phyloP scores from a whole-genome alignment of 495 filamentous ascomycete genomes.

The Chaetomium fimeti region DNA sequence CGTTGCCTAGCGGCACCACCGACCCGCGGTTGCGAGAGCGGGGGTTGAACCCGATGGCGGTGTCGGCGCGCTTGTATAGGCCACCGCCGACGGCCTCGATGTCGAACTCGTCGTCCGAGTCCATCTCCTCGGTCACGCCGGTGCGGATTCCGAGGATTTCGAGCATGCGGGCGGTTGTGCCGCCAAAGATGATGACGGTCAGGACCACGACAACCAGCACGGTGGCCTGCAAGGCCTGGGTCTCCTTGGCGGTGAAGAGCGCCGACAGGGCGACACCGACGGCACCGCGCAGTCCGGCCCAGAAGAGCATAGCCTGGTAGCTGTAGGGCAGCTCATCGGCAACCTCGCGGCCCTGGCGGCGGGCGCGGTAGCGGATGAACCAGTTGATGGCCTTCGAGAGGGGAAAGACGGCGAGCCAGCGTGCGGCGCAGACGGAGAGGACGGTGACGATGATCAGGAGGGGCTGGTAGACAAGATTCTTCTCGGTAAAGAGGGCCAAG shows the following conservation, averaged over 20 bases:
- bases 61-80: constrained; percentile 72
- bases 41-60: constrained; percentile 72
- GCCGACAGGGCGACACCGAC: constrained; percentile 97
- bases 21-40: constrained; percentile 50
- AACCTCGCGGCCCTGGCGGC: constrained; percentile 68
- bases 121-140: constrained; percentile 92
- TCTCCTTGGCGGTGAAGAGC: constrained; percentile 74
- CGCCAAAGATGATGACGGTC: constrained; percentile 97
- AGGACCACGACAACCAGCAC: constrained; percentile 96
- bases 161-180: constrained; percentile 97
- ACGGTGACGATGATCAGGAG: constrained; percentile 93
- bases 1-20: constrained; percentile 54
- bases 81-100: constrained; percentile 79
- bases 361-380: constrained; percentile 87
- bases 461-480: constrained; percentile 82
- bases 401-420: constrained; percentile 93
- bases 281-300: constrained; percentile 93
- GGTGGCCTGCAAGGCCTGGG: constrained; percentile 77
- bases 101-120: constrained; percentile 97
- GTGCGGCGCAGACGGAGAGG: constrained; percentile 83
- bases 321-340: constrained; percentile 87
- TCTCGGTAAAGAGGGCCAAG: constrained; percentile 88
- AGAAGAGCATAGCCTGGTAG: constrained; percentile 97
- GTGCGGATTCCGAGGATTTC: constrained; percentile 93
- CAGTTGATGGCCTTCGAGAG: constrained; percentile 88